Evolutionary conservation across 2,329 filamentous ascomycete genomes (phyloP).

Genomic region (Fusarium sp.): DNA sequence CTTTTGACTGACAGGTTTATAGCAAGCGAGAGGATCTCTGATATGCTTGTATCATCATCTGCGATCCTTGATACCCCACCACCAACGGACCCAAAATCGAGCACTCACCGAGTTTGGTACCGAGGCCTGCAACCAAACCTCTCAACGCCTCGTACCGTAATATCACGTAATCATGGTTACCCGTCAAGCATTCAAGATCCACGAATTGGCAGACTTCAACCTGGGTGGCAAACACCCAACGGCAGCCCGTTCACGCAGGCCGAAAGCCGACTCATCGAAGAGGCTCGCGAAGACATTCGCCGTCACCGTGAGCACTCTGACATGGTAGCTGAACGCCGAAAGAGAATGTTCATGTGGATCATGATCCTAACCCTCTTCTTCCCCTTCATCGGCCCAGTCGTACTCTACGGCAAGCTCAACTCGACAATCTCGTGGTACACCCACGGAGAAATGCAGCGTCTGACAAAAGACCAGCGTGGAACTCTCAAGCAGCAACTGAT

Average conservation of each 20-base stretch:
- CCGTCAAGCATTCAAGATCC: slow-evolving; percentile 41
- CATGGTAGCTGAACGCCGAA: slow-evolving; percentile 50
- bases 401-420: slow-evolving; percentile 60
- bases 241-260: slow-evolving; percentile 48
- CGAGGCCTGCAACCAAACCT: slow-evolving; percentile 17
- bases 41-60: slow-evolving; percentile 45
- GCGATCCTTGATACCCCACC: slow-evolving; percentile 43
- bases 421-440: slow-evolving; percentile 63
- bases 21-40: slow-evolving; percentile 43
- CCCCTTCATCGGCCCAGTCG: slow-evolving; percentile 62
- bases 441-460: slow-evolving; percentile 57
- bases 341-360: slow-evolving; percentile 56
- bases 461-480: slow-evolving; percentile 52
- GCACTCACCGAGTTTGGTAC: slow-evolving; percentile 27
- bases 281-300: slow-evolving; percentile 50
- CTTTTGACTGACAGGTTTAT: slow-evolving; percentile 5
- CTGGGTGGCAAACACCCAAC: slow-evolving; percentile 14
- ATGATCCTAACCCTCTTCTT: slow-evolving; percentile 56
- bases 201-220: slow-evolving; percentile 16
- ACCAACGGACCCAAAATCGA: slow-evolving; percentile 13
- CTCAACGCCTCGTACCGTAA: slow-evolving; percentile 12
- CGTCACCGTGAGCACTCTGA: slow-evolving; percentile 47
- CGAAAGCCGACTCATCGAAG: slow-evolving; percentile 50
- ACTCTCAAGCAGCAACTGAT: slow-evolving; percentile 55
- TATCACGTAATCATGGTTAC: slow-evolving; percentile 44